These are phyloP conservation scores for Cardiospermum halicacabum DNA, from an alignment of 345 rosid genomes.

Conservation along the genomic window DNA sequence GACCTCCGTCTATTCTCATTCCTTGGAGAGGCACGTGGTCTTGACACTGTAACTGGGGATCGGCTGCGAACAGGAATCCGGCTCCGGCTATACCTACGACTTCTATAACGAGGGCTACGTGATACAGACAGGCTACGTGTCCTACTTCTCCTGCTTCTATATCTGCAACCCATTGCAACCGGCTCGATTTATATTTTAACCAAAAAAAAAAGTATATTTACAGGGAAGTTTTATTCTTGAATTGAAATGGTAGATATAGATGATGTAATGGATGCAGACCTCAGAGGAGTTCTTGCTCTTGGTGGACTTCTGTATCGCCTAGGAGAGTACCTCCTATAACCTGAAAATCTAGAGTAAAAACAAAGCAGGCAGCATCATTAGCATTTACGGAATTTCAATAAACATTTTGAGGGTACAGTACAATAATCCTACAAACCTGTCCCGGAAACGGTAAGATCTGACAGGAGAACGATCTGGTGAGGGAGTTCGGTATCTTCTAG, in stretches of 20 bases:
- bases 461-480: conserved; percentile 87
- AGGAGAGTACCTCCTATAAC: conserved; percentile 80
- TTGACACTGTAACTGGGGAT: conserved; percentile 46
- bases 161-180: conserved; percentile 26
- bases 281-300: conserved; percentile 82
- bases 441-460: conserved; percentile 68
- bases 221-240: not conserved
- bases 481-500: conserved; percentile 82
- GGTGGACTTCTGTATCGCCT: conserved; percentile 82
- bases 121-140: conserved; percentile 59
- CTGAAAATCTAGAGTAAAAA: conserved; percentile 42
- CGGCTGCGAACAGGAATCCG: conserved; percentile 55
- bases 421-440: conserved; percentile 46
- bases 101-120: conserved; percentile 52
- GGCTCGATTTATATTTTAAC: not conserved
- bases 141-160: conserved; percentile 69
- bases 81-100: conserved; percentile 50
- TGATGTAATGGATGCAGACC: conserved; percentile 34
- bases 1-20: conserved; percentile 43
- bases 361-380: not conserved
- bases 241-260: not conserved
- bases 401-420: not conserved
- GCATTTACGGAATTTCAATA: not conserved
- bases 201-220: not conserved
- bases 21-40: conserved; percentile 35